A percentile compares a stretch with the other conserved stretches of the same genome.
These are phyloP conservation scores for Diospyros kaki DNA, from an alignment of 148 eudicot species.

Conservation along the genomic window DNA sequence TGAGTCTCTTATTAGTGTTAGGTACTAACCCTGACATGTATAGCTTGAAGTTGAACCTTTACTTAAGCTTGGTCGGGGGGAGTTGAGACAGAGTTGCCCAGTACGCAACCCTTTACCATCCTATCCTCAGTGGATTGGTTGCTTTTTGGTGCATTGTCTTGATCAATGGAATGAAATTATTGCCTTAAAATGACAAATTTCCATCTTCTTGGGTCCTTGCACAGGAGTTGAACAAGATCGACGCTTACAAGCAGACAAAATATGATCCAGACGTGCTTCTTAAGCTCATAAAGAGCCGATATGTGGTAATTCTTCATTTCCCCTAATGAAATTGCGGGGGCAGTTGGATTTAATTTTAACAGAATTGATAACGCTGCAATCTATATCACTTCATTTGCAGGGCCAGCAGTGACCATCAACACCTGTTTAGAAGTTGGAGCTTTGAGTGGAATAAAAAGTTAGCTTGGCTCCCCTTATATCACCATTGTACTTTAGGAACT, in stretches of 20 bases:
- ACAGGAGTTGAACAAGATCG: constrained; percentile 68
- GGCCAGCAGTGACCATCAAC: no score
- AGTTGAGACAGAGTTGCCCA: no score
- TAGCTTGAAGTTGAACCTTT: no score
- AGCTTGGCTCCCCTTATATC: no score
- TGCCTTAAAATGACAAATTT: constrained; percentile 15
- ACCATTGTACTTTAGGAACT: neutral
- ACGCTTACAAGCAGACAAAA: constrained; percentile 39
- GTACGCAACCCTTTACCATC: neutral
- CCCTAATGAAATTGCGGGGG: neutral
- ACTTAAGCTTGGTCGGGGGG: no score
- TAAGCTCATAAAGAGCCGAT: constrained; percentile 1
- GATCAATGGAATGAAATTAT: constrained; percentile 26
- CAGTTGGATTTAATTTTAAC: neutral
- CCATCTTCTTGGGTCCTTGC: neutral
- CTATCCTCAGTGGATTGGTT: neutral
- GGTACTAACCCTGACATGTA: no score
- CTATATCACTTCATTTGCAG: no score
- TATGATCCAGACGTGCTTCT: constrained; percentile 8
- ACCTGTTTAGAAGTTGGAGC: no score
- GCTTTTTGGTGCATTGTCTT: constrained; percentile 13
- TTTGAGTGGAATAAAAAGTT: no score
- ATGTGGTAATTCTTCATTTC: constrained; percentile 7
- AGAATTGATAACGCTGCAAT: no score
- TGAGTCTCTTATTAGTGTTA: no score